Conservation (phyloP, 768 basidiomycete species). For the Tylopilus subfusipes region DNA sequence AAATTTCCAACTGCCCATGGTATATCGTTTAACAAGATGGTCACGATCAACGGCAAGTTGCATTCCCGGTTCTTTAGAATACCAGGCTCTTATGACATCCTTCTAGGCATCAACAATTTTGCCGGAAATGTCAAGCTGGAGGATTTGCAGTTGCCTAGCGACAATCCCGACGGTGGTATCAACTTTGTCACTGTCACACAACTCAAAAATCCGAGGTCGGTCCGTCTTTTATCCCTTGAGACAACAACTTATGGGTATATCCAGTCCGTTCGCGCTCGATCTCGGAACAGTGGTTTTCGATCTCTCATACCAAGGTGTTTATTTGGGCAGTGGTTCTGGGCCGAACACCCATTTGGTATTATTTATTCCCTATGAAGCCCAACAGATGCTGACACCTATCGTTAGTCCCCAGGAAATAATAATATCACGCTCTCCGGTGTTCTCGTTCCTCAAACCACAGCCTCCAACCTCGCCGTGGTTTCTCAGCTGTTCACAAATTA, state of each 20-base stretch:
- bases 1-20: slow-evolving; percentile 67
- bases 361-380: background rate
- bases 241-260: background rate
- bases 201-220: slow-evolving; percentile 56
- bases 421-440: slow-evolving; percentile 55
- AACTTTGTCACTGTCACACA: slow-evolving; percentile 56
- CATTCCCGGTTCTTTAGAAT: background rate
- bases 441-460: slow-evolving; percentile 49
- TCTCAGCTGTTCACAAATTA: slow-evolving; percentile 69
- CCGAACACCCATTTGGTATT: slow-evolving; percentile 49
- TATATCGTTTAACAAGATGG: slow-evolving; percentile 57
- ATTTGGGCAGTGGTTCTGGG: slow-evolving; percentile 54
- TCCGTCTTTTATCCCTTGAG: background rate
- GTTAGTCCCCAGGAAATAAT: slow-evolving; percentile 51
- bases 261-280: slow-evolving; percentile 63
- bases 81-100: background rate
- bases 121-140: slow-evolving; percentile 49
- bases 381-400: slow-evolving; percentile 2
- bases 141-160: slow-evolving; percentile 63
- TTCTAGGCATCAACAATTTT: slow-evolving; percentile 59
- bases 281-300: slow-evolving; percentile 66
- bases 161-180: slow-evolving; percentile 65
- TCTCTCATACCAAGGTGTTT: slow-evolving; percentile 54
- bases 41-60: slow-evolving; percentile 51
- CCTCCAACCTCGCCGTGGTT: slow-evolving; percentile 44